Base-by-base conservation (phyloP, 2,329 filamentous ascomycete species). In the Dendryphion nanum region DNA sequence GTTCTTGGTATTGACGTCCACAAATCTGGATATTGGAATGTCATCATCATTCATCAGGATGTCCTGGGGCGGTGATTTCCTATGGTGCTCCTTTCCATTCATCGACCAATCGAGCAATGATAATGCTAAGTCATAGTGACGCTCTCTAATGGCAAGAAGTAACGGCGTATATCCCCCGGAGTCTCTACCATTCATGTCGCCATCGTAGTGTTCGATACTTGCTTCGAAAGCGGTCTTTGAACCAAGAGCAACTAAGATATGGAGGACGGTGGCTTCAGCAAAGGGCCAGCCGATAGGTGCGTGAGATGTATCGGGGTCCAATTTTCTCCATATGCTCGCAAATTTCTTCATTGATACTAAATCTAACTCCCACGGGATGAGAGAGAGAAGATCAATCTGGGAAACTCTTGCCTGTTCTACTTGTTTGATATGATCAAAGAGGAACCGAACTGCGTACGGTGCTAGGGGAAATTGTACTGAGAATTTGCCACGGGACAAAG, bases 261-360 rank as follows among this genome's bases (percentile, higher is more conserved):
- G 37, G 14, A 48, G 19, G 3, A 35, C 18, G 38, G 39, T 45
- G 20, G 37, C 31, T 30, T 26, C 32, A 37, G 41, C 26, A 18
- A 48, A 48, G 16, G 35, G 45, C 42, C 37, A 48, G 2, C 42
- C 39, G 20, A 39, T 20, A 18, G 42, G 45, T 8, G 37, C 33
- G 26, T 45, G 30, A 10, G 28, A 30, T 8, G 29, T 38, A 18
- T 41, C 12, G 20, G 42, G 42, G 21, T 48, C 37, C 13, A 48
- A 18, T n/a, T 30, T 20, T 18, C 13, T 43, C 37, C 26, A 45
- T 20, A 45, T 4, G 18, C 4, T 35, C 5, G 37, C 34, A 18
- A 48, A 8, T 35, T 41, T 41, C 15, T 18, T n/a, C 24, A 43
- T 26, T 3, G 35, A 20, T 16, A 34, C 18, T 24, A 42, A 45